A percentile compares a stretch with the other conserved stretches of the same genome.
Evolutionary conservation across 305 asterid species (phyloP).

Genomic region (Rubia balearica): DNA sequence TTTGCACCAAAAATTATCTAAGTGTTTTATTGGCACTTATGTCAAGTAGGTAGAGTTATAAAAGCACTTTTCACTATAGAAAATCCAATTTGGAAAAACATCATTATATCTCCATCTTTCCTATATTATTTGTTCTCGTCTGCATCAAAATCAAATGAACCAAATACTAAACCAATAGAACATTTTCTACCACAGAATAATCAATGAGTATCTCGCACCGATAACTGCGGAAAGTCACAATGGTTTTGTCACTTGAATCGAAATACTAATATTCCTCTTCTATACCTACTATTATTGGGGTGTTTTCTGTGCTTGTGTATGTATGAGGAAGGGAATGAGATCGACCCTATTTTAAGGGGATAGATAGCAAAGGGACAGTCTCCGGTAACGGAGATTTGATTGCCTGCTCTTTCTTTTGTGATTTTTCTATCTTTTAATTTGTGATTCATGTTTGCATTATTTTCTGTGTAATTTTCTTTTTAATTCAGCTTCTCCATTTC

Average conservation of each 20-base stretch:
- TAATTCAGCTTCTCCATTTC: background rate
- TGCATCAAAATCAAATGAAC: background rate
- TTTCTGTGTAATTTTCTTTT: background rate
- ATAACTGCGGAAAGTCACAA: background rate
- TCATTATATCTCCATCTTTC: background rate
- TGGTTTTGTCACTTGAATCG: background rate
- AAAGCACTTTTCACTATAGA: no score
- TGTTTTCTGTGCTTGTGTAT: background rate
- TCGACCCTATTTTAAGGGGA: background rate
- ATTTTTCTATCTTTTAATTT: background rate
- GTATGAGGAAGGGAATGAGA: background rate
- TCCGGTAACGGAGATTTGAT: background rate
- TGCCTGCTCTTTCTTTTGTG: slow-evolving; percentile 2
- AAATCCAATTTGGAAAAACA: background rate
- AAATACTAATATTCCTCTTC: background rate
- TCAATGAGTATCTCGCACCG: no score
- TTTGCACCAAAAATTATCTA: no score
- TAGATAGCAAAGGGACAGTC: background rate
- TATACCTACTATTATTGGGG: background rate
- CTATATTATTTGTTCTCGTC: background rate
- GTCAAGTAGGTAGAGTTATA: no score
- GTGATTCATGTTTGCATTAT: background rate
- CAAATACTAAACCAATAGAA: background rate
- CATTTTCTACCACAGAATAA: background rate
- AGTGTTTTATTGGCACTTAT: no score